Conservation (phyloP, 352 stramenopile genomes). For the Phytopythium montanum region DNA sequence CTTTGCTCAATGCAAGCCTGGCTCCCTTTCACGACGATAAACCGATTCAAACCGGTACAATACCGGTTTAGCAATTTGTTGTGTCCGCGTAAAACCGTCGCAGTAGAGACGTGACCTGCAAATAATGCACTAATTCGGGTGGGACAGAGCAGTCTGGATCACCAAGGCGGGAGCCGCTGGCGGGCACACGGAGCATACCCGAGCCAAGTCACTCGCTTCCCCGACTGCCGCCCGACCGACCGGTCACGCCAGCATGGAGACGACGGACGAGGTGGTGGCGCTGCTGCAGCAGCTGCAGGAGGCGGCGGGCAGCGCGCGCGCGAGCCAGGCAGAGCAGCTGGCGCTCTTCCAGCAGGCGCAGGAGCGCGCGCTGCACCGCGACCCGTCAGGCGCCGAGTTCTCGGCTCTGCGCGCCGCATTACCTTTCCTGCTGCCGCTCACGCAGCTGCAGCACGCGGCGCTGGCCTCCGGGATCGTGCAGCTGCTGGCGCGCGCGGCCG, state of each 20-base stretch:
- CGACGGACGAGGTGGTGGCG: conserved; percentile 40
- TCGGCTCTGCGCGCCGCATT: conserved; percentile 37
- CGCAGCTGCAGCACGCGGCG: conserved; percentile 57
- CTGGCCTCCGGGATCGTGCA: conserved; percentile 51
- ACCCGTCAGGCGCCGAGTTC: conserved; percentile 34
- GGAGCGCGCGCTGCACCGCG: conserved; percentile 59
- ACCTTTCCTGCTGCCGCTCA: conserved; percentile 40
- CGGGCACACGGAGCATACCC: background rate
- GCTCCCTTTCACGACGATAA: background rate
- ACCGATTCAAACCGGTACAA: background rate
- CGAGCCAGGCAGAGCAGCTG: conserved; percentile 43
- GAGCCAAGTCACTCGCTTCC: background rate
- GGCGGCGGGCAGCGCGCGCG: conserved; percentile 7
- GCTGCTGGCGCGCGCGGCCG: conserved; percentile 35
- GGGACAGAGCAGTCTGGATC: background rate
- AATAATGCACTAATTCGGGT: background rate
- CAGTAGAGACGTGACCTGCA: background rate
- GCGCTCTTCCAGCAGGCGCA: conserved; percentile 58
- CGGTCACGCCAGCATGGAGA: conserved; percentile 14
- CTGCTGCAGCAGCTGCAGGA: conserved; percentile 51
- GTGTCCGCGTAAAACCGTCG: background rate
- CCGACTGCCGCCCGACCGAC: background rate
- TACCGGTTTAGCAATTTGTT: background rate
- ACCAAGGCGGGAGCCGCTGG: background rate
- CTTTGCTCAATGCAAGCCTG: background rate